Evolutionary conservation across 2,329 filamentous ascomycete species (phyloP), one percentile per base, ranked within the genome.

Genomic region (Metarhizium brunneum): DNA sequence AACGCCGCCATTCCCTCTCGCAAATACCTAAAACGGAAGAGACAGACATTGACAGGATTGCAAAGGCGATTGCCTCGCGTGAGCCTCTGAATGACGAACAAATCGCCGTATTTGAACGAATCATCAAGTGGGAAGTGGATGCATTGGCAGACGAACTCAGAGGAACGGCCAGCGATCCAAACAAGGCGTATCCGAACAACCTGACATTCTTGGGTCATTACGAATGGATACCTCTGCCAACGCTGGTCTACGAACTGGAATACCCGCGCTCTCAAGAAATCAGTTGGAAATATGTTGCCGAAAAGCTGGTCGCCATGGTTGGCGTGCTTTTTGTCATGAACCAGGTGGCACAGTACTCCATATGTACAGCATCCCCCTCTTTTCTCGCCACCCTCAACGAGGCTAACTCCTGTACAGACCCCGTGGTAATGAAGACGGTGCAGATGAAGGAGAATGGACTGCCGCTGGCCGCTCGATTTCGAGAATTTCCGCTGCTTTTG

Each of bases 281-380:
- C 60, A 84, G 87, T 68, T 90, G 87, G 87, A 76, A 73, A 60
- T 92, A 92, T 64, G 86, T 90, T 4, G 77, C 79, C 6, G 88
- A 92, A 68, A 92, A 92, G 68, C 71, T 78, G 1, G 75, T 77
- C 1, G 88, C 88, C 2, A 86, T 84, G 16, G 80, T 91, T 57
- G 88, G 88, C 6, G 76, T 88, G 55, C 81, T 91, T 43, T 84
- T 86, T 63, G 82, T 90, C 59, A 92, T 92, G 88, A 86, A 90
- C 59, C 82, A 90, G 65, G 77, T 92, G 53, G 87, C 84, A 0
- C 87, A 92, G 70, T 80, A 84, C 25, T 89, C 83, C 63, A 90
- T 92, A 61, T 91, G 72, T 73, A 54, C 58, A 69, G 57, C 14
- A 3, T 8, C 16, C 11, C 16, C 30, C 16, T 4, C 25, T 38